phyloP scores from a whole-genome alignment of 1,284 basidiomycete species.

The Pseudozyma sp. region DNA sequence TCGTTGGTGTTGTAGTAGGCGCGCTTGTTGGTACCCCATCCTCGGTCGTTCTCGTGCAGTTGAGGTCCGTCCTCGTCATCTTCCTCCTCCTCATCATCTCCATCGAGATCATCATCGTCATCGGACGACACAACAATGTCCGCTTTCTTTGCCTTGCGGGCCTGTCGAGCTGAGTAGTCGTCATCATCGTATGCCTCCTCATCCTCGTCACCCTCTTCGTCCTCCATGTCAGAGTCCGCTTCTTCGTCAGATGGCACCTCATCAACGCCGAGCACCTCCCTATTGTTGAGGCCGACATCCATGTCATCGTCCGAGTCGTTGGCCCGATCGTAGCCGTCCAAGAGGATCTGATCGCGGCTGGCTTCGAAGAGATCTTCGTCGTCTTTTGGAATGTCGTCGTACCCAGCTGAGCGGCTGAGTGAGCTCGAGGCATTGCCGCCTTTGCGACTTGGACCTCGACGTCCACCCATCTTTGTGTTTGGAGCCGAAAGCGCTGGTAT shows the following conservation, averaged over 20 bases:
- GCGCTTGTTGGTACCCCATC: conserved; percentile 66
- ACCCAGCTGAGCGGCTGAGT: conserved; percentile 42
- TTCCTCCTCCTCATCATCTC: conserved; percentile 76
- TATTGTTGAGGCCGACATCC: conserved; percentile 56
- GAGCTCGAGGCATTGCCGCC: conserved; percentile 21
- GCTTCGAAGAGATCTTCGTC: conserved; percentile 61
- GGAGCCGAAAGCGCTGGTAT: background rate
- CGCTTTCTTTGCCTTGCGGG: conserved; percentile 28
- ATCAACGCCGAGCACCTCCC: conserved; percentile 57
- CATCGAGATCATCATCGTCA: conserved; percentile 40
- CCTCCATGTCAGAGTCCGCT: conserved; percentile 52
- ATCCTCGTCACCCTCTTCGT: conserved; percentile 70
- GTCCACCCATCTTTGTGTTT: conserved; percentile 32
- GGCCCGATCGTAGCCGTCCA: conserved; percentile 70
- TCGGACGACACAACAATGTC: conserved; percentile 41
- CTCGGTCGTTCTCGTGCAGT: conserved; percentile 72
- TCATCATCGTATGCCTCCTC: conserved; percentile 54
- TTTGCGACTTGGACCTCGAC: conserved; percentile 24
- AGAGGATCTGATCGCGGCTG: conserved; percentile 79
- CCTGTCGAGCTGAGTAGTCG: conserved; percentile 9
- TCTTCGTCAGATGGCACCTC: conserved; percentile 58
- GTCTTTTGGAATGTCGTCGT: conserved; percentile 57
- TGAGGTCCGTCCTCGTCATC: conserved; percentile 70
- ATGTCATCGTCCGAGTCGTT: conserved; percentile 49
- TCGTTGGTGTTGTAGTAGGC: conserved; percentile 67